Base-by-base conservation (phyloP, 306 rosid species). In the Dryas alaskensis region DNA sequence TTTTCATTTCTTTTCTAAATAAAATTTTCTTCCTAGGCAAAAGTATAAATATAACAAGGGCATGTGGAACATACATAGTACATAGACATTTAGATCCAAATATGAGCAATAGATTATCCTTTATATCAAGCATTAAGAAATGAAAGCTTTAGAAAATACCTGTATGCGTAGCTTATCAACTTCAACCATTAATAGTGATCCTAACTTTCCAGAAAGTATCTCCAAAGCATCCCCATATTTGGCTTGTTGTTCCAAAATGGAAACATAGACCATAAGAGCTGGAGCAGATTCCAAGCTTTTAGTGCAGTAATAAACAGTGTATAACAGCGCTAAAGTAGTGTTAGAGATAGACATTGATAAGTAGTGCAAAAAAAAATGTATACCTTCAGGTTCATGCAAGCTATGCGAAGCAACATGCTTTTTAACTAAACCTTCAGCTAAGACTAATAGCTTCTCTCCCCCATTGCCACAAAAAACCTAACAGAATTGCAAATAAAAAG, bases 381-480 rank as follows among this genome's bases (percentile, higher is more conserved):
- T 78, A 92, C 99, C 99, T 87, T 95, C 99, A 71, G 98, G 98
- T 68, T 92, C 97, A 52, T 88, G 92, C 84, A 95, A 86, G 81
- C 98, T 81, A 85, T 95, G 99, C 71, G 98, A 82, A 60, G 90
- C 86, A 80, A 90, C 91, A 65, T 95, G 99, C 81, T 95, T 95
- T 86, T 92, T 95, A 44, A 92, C 84, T 84, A 95, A 90, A 60
- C 96, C 99, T 89, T 95, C 99, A 58, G 98, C 99, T 79, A 95
- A 83, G 45, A 81, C 76, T 69, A 95, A 81, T n/a, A 95, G 86
- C 72, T 92, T 95, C 79, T 89, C 96, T 69, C 88, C 98, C 77
- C 99, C 98, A 55, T 84, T 82, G 76, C 91, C 89, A 14, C 89
- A 90, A 75, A 90, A 75, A 46, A 95, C 98, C 97, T 95, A 80